These are phyloP conservation scores for Skeletonema menzelii DNA, from an alignment of 108 stramenopile species.

Conservation along the genomic window DNA sequence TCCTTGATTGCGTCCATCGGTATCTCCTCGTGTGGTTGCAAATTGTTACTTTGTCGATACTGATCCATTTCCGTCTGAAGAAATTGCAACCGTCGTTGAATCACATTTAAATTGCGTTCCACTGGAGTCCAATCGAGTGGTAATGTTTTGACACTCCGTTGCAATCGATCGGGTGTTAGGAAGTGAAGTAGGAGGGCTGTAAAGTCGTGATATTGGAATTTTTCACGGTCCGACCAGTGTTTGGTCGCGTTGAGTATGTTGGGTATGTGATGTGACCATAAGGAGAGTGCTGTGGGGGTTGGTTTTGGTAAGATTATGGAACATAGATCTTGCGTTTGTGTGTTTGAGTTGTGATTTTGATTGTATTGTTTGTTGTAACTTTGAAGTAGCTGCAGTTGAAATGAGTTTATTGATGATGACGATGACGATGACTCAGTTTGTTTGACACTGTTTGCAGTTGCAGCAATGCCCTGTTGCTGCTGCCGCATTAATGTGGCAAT, in stretches of 20 bases:
- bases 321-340: slow-evolving; percentile 16
- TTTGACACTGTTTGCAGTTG: background rate
- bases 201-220: slow-evolving; percentile 31
- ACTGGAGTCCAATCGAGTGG: slow-evolving; percentile 46
- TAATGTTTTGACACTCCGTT: slow-evolving; percentile 39
- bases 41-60: slow-evolving; percentile 4
- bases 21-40: background rate
- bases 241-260: slow-evolving; percentile 31
- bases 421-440: background rate
- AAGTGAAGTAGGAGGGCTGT: slow-evolving; percentile 16
- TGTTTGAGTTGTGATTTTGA: background rate
- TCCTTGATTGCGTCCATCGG: slow-evolving; percentile 16
- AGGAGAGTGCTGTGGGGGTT: slow-evolving; percentile 37
- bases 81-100: slow-evolving; percentile 16
- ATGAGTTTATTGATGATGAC: background rate
- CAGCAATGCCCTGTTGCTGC: background rate
- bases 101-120: slow-evolving; percentile 19
- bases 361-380: background rate
- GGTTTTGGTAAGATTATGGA: slow-evolving; percentile 28
- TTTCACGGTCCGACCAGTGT: slow-evolving; percentile 13
- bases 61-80: slow-evolving; percentile 14
- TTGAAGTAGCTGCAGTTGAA: background rate
- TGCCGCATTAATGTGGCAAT: background rate
- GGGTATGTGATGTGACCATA: slow-evolving; percentile 33
- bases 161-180: slow-evolving; percentile 40